phyloP scores from a whole-genome alignment of 345 rosid species.

The Theobroma cacao region DNA sequence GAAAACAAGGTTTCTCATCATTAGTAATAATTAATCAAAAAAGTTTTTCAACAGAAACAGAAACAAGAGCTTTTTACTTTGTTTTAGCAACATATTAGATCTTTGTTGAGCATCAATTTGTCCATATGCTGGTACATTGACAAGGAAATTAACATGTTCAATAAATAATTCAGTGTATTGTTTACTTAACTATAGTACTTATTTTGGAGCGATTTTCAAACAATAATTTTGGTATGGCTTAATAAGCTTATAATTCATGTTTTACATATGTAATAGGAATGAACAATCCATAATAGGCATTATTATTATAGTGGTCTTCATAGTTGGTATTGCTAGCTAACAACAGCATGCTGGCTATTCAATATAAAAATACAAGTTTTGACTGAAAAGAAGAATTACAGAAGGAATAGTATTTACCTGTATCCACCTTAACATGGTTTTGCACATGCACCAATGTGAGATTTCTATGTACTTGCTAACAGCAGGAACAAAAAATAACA shows the following conservation, averaged over 20 bases:
- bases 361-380: background rate
- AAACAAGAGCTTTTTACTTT: background rate
- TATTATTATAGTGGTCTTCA: background rate
- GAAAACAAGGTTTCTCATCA: background rate
- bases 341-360: background rate
- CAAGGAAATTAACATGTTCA: background rate
- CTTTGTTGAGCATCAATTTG: background rate
- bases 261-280: background rate
- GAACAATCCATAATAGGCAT: background rate
- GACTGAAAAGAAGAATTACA: background rate
- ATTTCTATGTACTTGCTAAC: constrained; percentile 75
- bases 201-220: background rate
- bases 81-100: background rate
- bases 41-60: background rate
- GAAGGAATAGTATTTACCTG: constrained; percentile 48
- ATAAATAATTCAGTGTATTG: background rate
- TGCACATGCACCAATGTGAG: constrained; percentile 66
- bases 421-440: constrained; percentile 68
- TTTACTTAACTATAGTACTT: background rate
- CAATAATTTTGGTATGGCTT: background rate
- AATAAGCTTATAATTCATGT: background rate
- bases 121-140: background rate
- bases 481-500: constrained; percentile 82
- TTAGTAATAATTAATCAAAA: background rate
- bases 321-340: background rate